Evolutionary conservation across 441 rosid species (phyloP).

Genomic region (Capsella rubella): DNA sequence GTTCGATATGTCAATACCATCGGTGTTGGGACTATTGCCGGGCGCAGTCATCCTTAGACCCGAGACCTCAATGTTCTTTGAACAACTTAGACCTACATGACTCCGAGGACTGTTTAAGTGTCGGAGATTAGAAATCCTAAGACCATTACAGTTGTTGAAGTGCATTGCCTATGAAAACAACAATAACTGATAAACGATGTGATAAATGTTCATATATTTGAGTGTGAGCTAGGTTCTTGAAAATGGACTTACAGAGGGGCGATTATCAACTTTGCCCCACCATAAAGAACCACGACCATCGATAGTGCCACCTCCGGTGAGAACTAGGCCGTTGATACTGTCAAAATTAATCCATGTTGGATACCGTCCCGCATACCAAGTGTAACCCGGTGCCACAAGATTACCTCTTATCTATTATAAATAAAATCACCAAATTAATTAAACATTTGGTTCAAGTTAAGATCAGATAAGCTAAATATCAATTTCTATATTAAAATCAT

Average conservation of each 20-base stretch:
- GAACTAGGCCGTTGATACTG: conserved; percentile 35
- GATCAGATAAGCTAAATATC: neutral
- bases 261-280: conserved; percentile 35
- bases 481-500: neutral
- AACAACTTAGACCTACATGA: conserved; percentile 41
- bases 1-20: conserved; percentile 49
- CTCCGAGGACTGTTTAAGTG: conserved; percentile 48
- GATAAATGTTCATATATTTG: neutral
- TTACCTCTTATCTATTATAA: conserved; percentile 26
- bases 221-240: neutral
- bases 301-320: conserved; percentile 44
- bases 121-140: conserved; percentile 36
- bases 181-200: neutral
- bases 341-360: conserved; percentile 41
- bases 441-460: conserved; percentile 13
- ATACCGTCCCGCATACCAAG: conserved; percentile 26
- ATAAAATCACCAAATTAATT: neutral
- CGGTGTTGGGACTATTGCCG: conserved; percentile 50
- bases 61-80: conserved; percentile 35
- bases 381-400: conserved; percentile 43
- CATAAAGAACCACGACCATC: conserved; percentile 48
- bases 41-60: conserved; percentile 47
- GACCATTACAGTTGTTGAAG: conserved; percentile 44
- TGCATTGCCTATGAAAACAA: conserved; percentile 39
- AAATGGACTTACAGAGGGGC: conserved; percentile 39